Conservation (phyloP, 2,329 filamentous ascomycete species). For the Fusarium chuoi region DNA sequence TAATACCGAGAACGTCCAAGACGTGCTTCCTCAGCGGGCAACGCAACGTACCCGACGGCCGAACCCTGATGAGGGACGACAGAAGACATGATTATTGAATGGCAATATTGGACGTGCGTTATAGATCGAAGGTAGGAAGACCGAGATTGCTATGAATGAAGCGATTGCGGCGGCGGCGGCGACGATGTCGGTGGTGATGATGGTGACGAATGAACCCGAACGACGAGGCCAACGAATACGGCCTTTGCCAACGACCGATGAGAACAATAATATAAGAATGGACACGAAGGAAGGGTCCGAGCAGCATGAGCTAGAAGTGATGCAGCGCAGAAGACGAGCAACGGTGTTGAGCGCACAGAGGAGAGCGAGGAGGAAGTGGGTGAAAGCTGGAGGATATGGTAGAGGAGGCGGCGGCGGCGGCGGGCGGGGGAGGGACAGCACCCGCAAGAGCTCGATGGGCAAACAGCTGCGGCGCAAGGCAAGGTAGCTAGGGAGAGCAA, state of each 20-base stretch:
- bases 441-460: neutral
- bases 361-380: neutral
- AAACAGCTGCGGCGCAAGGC: neutral
- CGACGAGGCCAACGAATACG: neutral
- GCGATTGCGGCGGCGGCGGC: neutral
- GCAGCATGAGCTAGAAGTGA: neutral
- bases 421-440: neutral
- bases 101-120: neutral
- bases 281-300: neutral
- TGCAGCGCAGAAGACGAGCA: neutral
- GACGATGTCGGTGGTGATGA: neutral
- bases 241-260: conserved; percentile 3
- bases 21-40: neutral
- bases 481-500: neutral
- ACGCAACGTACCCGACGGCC: conserved; percentile 16
- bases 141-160: neutral
- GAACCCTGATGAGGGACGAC: conserved; percentile 15
- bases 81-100: conserved; percentile 16
- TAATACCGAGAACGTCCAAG: neutral
- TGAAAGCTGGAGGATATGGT: neutral
- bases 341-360: neutral
- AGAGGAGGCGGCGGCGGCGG: neutral
- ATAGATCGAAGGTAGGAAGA: neutral
- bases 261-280: neutral
- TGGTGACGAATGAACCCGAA: neutral